Evolutionary conservation across 306 rosid species (phyloP).

Genomic region (Trichosanthes cucumerina): DNA sequence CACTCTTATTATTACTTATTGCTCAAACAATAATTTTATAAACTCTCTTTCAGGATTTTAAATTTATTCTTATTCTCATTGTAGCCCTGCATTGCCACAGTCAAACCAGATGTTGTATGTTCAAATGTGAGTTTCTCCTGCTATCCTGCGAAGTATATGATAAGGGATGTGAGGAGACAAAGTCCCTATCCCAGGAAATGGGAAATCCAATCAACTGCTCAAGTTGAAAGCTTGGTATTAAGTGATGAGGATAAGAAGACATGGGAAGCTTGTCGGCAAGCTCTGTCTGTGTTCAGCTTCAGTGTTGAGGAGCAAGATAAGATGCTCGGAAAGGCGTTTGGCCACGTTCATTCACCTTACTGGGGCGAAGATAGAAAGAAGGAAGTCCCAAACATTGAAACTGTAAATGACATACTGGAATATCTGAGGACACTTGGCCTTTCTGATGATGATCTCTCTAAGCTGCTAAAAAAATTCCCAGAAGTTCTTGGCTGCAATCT

Average conservation of each 20-base stretch:
- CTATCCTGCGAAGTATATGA: slow-evolving; percentile 22
- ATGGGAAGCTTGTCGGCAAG: slow-evolving; percentile 60
- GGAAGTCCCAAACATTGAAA: slow-evolving; percentile 45
- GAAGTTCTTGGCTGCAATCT: slow-evolving; percentile 87
- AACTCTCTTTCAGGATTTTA: neutral
- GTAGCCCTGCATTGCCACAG: neutral
- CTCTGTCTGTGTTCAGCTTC: slow-evolving; percentile 45
- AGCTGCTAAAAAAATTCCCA: slow-evolving; percentile 80
- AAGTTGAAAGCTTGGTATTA: slow-evolving; percentile 32
- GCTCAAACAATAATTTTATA: neutral
- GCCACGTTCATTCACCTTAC: slow-evolving; percentile 70
- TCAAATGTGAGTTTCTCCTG: neutral
- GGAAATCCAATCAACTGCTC: slow-evolving; percentile 41
- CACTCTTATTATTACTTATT: neutral
- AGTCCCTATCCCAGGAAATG: slow-evolving; percentile 31
- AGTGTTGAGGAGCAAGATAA: slow-evolving; percentile 67
- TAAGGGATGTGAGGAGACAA: slow-evolving; percentile 25
- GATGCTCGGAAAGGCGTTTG: slow-evolving; percentile 87
- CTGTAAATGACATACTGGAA: slow-evolving; percentile 40
- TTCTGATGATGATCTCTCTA: slow-evolving; percentile 60
- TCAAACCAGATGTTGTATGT: neutral
- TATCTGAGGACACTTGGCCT: slow-evolving; percentile 64
- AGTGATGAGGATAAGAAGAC: slow-evolving; percentile 43
- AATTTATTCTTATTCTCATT: neutral
- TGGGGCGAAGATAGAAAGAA: slow-evolving; percentile 82